Base-by-base conservation (phyloP, 345 rosid species). In the Lagerstroemia speciosa region DNA sequence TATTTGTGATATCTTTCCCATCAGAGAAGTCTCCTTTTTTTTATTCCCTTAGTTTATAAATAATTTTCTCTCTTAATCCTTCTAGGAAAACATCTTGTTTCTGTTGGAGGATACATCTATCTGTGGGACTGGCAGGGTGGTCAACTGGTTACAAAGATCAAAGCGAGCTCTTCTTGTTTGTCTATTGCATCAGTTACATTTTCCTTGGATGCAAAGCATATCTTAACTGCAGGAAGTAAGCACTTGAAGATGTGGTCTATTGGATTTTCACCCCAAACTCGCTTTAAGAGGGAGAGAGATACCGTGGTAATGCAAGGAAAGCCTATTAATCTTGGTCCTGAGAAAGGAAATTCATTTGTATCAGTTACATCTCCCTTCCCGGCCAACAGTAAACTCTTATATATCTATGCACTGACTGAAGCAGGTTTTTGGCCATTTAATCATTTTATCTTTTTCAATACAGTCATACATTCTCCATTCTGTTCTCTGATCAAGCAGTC, bases 61-160 rank as follows among this genome's bases (percentile, higher is more conserved):
- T 6, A 57, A 67, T 12, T 6, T 46, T 62, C 32, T 19, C 0
- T 64, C 48, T 66, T 46, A 20, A 5, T 70, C 58, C 48, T 38
- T 38, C 64, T 65, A 91, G 95, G 97, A 57, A 88, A 85, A 68
- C 85, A 87, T 80, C 69, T 89, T 65, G 88, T 84, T 74, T 80
- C 85, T 69, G 93, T 85, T 79, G 95, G 97, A 67, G 95, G 89
- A 53, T 91, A 89, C 69, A 86, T 89, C 62, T 87, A 85, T 75
- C 82, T 91, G 27, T 91, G 96, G 97, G 90, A 89, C 57, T 85
- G 90, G 97, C 80, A 80, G 71, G 86, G 66, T 75, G 84, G 79
- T 32, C 66, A 64, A 48, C 72, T 89, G 79, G 77, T 84, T 19
- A 79, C 89, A 1, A 91, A 91, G 80, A 78, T 91, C 67, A 91